These are phyloP conservation scores for Fusarium anguioides DNA, from an alignment of 2,329 filamentous ascomycete species.

Conservation along the genomic window DNA sequence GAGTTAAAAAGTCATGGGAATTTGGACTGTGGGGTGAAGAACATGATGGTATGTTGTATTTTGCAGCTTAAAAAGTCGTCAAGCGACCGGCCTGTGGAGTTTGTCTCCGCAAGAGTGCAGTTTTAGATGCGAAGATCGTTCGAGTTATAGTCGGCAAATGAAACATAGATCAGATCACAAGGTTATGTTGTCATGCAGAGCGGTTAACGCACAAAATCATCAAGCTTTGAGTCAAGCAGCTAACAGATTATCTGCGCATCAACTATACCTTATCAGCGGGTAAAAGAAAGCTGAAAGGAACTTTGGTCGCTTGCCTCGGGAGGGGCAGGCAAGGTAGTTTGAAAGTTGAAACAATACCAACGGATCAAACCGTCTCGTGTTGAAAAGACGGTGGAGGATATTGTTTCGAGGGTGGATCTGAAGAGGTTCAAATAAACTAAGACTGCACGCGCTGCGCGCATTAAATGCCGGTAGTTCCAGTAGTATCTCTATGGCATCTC, in stretches of 20 bases:
- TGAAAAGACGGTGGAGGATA: constrained; percentile 38
- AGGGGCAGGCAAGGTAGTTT: constrained; percentile 5
- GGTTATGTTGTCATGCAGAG: neutral
- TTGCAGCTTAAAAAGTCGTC: neutral
- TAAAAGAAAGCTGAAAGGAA: neutral
- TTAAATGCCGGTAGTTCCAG: neutral
- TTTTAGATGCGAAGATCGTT: constrained; percentile 18
- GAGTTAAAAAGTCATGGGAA: too few species aligned
- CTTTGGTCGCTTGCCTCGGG: neutral
- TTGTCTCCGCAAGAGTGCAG: constrained; percentile 30
- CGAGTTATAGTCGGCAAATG: constrained; percentile 1
- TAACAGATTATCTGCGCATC: neutral
- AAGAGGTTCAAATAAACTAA: constrained; percentile 4
- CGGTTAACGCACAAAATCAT: neutral
- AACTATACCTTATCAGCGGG: neutral
- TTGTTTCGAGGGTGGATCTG: constrained; percentile 20
- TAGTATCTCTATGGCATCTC: neutral
- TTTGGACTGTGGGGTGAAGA: neutral
- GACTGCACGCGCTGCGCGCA: neutral
- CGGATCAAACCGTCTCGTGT: constrained; percentile 15
- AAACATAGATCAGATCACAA: constrained; percentile 15
- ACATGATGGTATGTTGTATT: neutral
- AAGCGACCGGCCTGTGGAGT: constrained; percentile 15
- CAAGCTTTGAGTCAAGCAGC: neutral
- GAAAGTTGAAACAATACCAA: constrained; percentile 20